A percentile compares a stretch with the other conserved stretches of the same genome.
Evolutionary conservation across 2,329 filamentous ascomycete species (phyloP).

Genomic region (Fusarium secorum): DNA sequence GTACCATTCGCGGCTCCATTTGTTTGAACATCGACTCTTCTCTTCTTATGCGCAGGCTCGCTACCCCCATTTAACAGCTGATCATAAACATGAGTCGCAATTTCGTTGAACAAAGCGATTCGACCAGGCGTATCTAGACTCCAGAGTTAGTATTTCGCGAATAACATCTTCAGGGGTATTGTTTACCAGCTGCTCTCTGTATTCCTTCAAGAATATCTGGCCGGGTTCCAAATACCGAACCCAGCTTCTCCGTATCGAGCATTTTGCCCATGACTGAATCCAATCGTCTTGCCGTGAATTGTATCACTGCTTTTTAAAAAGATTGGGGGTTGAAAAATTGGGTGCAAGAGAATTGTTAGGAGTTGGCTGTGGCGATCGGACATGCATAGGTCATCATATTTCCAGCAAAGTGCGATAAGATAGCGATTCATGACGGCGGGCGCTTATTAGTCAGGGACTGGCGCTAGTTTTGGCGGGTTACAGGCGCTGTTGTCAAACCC

Average conservation of each 20-base stretch:
- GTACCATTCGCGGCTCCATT: constrained; percentile 32
- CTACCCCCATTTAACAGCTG: constrained; percentile 49
- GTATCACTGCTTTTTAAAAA: constrained; percentile 26
- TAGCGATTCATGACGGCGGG: constrained; percentile 31
- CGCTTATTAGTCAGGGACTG: constrained; percentile 37
- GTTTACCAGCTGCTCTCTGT: constrained; percentile 60
- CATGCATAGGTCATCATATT: constrained; percentile 39
- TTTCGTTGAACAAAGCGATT: constrained; percentile 64
- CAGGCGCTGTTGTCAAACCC: constrained; percentile 17
- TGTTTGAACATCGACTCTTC: constrained; percentile 57
- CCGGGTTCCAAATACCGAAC: constrained; percentile 61
- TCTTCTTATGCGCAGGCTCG: constrained; percentile 61
- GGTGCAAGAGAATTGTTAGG: constrained; percentile 12
- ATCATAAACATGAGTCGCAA: constrained; percentile 59
- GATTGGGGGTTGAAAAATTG: constrained; percentile 14
- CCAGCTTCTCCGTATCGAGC: constrained; percentile 60
- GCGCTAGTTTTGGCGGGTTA: constrained; percentile 19
- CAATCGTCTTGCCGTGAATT: constrained; percentile 9
- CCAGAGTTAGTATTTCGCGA: constrained; percentile 12
- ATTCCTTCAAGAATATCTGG: constrained; percentile 65
- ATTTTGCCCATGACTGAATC: constrained; percentile 50
- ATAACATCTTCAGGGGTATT: constrained; percentile 27
- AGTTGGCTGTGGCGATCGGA: constrained; percentile 26
- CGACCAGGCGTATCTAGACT: constrained; percentile 58
- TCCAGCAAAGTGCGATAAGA: constrained; percentile 38